These are phyloP conservation scores for Lentinula lateritia DNA, from an alignment of 768 basidiomycete species.

Conservation along the genomic window DNA sequence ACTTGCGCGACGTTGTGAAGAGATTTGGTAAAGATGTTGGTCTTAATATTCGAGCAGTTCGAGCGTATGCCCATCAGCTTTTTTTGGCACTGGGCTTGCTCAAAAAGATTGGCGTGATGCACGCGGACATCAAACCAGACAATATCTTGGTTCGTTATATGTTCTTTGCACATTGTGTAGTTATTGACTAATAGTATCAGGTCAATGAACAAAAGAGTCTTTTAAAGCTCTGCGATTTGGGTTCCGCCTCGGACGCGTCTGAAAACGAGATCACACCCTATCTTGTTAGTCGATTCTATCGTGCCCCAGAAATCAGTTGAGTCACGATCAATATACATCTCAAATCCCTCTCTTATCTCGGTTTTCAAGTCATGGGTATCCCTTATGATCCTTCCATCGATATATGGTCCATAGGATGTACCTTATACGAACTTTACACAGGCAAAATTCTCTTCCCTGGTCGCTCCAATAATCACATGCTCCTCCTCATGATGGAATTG, in stretches of 20 bases:
- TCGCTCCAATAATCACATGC: constrained; percentile 96
- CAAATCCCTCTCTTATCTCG: not conserved
- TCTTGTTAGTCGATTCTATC: constrained; percentile 95
- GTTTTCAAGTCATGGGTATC: constrained; percentile 73
- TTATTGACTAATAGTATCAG: constrained; percentile 29
- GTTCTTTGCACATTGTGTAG: not conserved
- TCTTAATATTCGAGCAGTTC: constrained; percentile 92
- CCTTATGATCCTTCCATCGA: constrained; percentile 94
- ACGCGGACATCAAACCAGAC: constrained; percentile 98
- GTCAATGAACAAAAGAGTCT: constrained; percentile 93
- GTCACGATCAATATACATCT: not conserved
- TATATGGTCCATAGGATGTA: constrained; percentile 97
- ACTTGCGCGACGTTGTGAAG: constrained; percentile 95
- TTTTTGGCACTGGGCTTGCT: constrained; percentile 83
- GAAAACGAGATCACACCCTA: constrained; percentile 99
- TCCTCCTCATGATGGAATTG: constrained; percentile 95
- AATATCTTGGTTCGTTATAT: constrained; percentile 76
- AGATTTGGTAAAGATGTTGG: constrained; percentile 98
- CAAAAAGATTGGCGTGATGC: constrained; percentile 89
- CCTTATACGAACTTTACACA: constrained; percentile 92
- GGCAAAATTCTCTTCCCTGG: constrained; percentile 98
- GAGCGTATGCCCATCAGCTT: constrained; percentile 97
- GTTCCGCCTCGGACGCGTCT: constrained; percentile 91
- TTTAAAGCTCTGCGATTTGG: constrained; percentile 92
- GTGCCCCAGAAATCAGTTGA: constrained; percentile 96